Conservation (phyloP, 2,329 filamentous ascomycete species). For the Aspergillus fijiensis region DNA sequence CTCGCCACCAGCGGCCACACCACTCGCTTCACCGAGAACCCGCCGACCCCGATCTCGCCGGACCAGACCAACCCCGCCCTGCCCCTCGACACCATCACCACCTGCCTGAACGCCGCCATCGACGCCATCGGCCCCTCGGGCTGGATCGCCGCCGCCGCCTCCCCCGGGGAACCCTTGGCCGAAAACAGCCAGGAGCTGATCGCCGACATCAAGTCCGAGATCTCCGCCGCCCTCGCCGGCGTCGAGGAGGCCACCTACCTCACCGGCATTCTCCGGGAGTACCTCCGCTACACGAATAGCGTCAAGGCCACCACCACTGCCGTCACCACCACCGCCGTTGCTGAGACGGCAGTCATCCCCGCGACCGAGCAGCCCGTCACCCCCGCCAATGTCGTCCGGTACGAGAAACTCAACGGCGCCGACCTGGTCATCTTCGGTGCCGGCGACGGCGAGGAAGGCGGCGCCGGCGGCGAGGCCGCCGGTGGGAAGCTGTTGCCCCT, state of each 20-base stretch:
- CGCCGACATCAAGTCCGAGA: constrained; percentile 49
- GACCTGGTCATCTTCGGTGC: constrained; percentile 36
- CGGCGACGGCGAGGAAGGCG: constrained; percentile 30
- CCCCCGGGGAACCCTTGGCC: constrained; percentile 18
- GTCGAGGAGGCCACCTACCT: constrained; percentile 50
- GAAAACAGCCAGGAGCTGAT: constrained; percentile 46
- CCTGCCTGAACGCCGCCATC: constrained; percentile 46
- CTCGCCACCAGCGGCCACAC: constrained; percentile 45
- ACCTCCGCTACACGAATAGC: constrained; percentile 43
- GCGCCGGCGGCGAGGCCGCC: constrained; percentile 30
- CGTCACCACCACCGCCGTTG: background rate
- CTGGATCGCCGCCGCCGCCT: constrained; percentile 45
- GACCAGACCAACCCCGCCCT: constrained; percentile 39
- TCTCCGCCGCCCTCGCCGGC: constrained; percentile 48
- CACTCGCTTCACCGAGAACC: constrained; percentile 43
- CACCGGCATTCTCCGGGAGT: constrained; percentile 48
- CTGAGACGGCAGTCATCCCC: too few relatives aligned
- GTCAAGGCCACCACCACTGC: constrained; percentile 14
- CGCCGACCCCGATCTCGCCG: constrained; percentile 36
- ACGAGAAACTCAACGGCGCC: constrained; percentile 42
- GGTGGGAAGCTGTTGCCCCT: constrained; percentile 62
- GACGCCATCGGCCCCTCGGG: constrained; percentile 50
- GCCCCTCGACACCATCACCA: constrained; percentile 40
- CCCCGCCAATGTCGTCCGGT: constrained; percentile 28
- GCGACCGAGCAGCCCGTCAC: background rate